Evolutionary conservation across 371 early-diverging fungal species (phyloP), one percentile per base, ranked within the genome.

Genomic region (Nematocida parisii): DNA sequence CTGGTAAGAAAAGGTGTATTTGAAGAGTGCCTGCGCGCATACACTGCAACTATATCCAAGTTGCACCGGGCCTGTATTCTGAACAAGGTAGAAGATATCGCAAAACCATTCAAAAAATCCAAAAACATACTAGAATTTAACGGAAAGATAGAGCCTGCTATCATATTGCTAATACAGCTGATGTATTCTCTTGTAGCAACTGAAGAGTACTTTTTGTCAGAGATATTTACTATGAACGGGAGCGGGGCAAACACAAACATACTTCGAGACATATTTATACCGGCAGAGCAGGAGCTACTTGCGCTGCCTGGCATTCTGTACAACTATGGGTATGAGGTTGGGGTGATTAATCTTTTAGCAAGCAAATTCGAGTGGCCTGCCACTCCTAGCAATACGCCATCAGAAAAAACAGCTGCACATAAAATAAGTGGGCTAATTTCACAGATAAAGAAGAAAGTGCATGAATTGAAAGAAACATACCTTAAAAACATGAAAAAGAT

Each of bases 111-210:
- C 44, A 58, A 13, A 46, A 52, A 67, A 40, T 15, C 73, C 27
- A 60, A 82, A 66, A 74, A 82, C 45, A 82, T 75, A 45, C 7
- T 27, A 18, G 56, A 55, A 42, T 45, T 85, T 20, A 54, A 13
- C 24, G 57, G 22, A 68, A 81, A 82, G 50, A 70, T 80, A 67
- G 82, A 77, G 18, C 71, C 73, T 56, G 15, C 66, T 33, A 60
- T 77, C 42, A 40, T 39, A 22, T 11, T 46, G 5, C 20, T 71
- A 5, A 39, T 77, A 33, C 66, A 77, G 55, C 57, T 47, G 55
- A 5, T 70, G 11, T 70, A 33, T 33, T 60, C 67, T 5, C 47
- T 68, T 5, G 45, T 40, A 0, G 4, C 55, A 7, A 77, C 40
- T 9, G 80, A 77, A 44, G 66, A 56, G 47, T 54, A 58, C 66